Percentiles rank a stretch among this genome's conserved stretches.
Conservation (phyloP, 1,284 basidiomycete species). For the Ceratobasidium sp. region DNA sequence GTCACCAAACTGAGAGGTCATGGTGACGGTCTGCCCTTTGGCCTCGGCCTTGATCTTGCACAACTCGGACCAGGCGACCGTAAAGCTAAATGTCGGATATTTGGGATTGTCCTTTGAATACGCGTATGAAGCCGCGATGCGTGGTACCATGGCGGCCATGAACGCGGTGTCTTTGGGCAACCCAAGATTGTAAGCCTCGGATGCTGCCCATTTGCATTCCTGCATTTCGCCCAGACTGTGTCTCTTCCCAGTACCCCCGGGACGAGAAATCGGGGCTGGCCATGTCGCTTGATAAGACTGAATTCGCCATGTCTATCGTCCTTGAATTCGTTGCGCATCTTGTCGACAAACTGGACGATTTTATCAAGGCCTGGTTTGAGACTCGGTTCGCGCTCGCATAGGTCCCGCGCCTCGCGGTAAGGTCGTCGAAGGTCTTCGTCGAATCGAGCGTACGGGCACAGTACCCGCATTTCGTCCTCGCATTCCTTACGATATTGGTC, state of each 20-base stretch:
- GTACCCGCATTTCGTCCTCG: neutral
- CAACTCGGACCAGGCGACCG: slow-evolving; percentile 30
- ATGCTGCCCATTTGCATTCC: slow-evolving; percentile 1
- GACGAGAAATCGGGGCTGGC: neutral
- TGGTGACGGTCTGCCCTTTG: neutral
- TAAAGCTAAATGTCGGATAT: slow-evolving; percentile 14
- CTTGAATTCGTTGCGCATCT: slow-evolving; percentile 2
- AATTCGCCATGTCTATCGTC: slow-evolving; percentile 5
- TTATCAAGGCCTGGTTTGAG: slow-evolving; percentile 27
- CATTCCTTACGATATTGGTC: slow-evolving; percentile 1
- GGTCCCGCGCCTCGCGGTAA: slow-evolving; percentile 49
- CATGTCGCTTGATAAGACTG: slow-evolving; percentile 10
- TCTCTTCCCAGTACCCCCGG: neutral
- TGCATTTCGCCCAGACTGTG: slow-evolving; percentile 27
- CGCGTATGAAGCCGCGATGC: slow-evolving; percentile 31
- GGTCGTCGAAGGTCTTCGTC: slow-evolving; percentile 4
- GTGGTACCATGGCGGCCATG: neutral
- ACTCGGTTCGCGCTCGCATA: slow-evolving; percentile 55
- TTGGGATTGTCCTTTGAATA: neutral
- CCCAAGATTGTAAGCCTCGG: slow-evolving; percentile 18
- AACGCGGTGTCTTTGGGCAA: neutral
- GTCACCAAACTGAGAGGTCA: neutral
- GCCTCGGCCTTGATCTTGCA: slow-evolving; percentile 28
- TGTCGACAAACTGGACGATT: slow-evolving; percentile 15
- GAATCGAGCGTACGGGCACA: neutral